Evolutionary conservation across 2,329 filamentous ascomycete genomes (phyloP), one percentile per base, ranked within the genome.

Genomic region (Zasmidium citrigriseum): DNA sequence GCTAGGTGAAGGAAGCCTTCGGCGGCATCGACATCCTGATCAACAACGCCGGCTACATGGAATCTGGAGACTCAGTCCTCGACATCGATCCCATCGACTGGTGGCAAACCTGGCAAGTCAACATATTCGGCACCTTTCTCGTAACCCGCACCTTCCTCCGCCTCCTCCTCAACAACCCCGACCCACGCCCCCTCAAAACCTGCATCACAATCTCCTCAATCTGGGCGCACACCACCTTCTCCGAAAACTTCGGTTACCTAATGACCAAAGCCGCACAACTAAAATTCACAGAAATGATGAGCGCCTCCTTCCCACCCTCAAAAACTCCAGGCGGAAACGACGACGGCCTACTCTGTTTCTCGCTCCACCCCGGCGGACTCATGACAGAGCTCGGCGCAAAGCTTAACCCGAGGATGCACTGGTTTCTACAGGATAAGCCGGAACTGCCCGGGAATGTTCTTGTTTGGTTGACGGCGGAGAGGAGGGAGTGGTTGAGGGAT

Each of bases 101-200:
- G 76, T 81, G 78, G 77, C 65, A 63, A 24, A 75, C 75, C 21
- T 34, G 22, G 22, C 46, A 60, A 11, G 77, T 82, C 58, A 84
- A 84, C 62, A 64, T 83, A 21, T 77, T 75, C 29, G 82, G 82
- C 0, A 69, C 64, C 12, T 73, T 68, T 60, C 49, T 66, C n/a
- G 51, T 68, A 14, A 62, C 61, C 4, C 64, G 65, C 11, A 56
- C 76, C 1, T 83, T 83, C 59, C 65, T 85, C 10, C 79, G 80
- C 0, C 61, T 79, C 18, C 47, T 46, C 46, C 16, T 52, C 18
- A 20, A 47, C 18, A 10, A 48, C 46, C 14, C 18, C 9, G 10
- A 54, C 53, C 22, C 27, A 45, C 22, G 46, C 18, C 69, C 72
- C 16, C 57, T 69, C 48, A 78, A 77, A 64, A 79, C 75, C 3